These are phyloP conservation scores for Globisporangium polare DNA, from an alignment of 352 stramenopile species.

Conservation along the genomic window DNA sequence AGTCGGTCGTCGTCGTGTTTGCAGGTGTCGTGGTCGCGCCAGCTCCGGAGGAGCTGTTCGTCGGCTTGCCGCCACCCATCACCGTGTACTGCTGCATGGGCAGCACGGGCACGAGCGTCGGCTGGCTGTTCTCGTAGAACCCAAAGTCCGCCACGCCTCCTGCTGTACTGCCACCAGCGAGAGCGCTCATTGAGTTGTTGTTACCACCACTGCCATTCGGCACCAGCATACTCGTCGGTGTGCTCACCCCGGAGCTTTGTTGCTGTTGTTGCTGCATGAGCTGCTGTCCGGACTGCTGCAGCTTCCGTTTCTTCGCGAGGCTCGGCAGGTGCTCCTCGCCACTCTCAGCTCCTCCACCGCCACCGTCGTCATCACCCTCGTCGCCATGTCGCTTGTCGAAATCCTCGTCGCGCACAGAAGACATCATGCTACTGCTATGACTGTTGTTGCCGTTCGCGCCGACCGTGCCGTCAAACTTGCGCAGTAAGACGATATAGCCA, in stretches of 20 bases:
- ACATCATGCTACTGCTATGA: constrained; percentile 5
- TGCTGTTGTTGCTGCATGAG: constrained; percentile 9
- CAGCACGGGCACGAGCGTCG: constrained; percentile 42
- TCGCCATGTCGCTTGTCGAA: constrained; percentile 16
- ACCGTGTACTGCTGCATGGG: constrained; percentile 66
- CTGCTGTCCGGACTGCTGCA: constrained; percentile 21
- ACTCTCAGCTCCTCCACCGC: constrained; percentile 14
- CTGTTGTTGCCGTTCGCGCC: constrained; percentile 10
- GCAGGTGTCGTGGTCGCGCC: neutral
- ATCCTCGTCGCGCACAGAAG: constrained; percentile 12
- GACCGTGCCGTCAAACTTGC: constrained; percentile 46
- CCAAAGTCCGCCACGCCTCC: constrained; percentile 31
- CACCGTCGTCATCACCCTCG: constrained; percentile 24
- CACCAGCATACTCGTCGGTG: constrained; percentile 2
- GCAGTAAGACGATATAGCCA: constrained; percentile 69
- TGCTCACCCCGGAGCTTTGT: constrained; percentile 13
- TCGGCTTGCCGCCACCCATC: constrained; percentile 11
- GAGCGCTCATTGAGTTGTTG: neutral
- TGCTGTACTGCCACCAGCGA: constrained; percentile 1
- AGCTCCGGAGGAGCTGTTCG: neutral
- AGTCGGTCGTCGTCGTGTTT: constrained; percentile 32
- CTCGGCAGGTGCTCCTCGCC: constrained; percentile 15
- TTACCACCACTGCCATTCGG: neutral
- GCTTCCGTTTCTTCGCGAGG: constrained; percentile 51
- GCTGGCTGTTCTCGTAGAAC: constrained; percentile 54